These are phyloP conservation scores for Fusarium sp. DNA, from an alignment of 2,329 filamentous ascomycete species.

Conservation along the genomic window DNA sequence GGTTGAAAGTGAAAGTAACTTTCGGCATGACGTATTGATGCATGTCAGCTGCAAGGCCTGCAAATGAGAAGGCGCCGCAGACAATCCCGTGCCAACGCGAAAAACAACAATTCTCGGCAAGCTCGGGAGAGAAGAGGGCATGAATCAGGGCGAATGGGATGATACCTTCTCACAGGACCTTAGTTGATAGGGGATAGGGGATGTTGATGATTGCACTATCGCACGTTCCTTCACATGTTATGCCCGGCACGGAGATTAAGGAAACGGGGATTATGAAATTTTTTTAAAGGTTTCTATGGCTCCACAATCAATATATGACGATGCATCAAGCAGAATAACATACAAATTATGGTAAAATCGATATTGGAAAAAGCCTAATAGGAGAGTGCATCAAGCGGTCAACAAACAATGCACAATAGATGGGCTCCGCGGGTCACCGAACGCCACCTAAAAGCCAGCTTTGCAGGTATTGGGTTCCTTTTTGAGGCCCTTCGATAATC, in stretches of 20 bases:
- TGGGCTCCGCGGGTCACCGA: constrained; percentile 4
- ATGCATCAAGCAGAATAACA: background rate
- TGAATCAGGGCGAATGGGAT: constrained; percentile 1
- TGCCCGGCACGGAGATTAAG: background rate
- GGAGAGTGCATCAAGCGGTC: background rate
- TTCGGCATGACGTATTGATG: constrained; percentile 33
- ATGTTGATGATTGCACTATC: background rate
- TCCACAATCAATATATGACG: background rate
- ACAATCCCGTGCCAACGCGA: constrained; percentile 11
- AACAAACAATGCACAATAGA: background rate
- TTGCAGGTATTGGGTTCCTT: background rate
- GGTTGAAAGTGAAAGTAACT: background rate
- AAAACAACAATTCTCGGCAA: constrained; percentile 25
- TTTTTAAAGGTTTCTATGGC: background rate
- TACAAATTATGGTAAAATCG: background rate
- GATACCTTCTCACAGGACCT: too few species aligned
- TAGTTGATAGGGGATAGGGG: background rate
- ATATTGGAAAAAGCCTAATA: background rate
- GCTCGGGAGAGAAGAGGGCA: constrained; percentile 8
- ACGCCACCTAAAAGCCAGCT: background rate
- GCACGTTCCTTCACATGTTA: constrained; percentile 6
- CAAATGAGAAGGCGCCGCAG: background rate
- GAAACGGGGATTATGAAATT: background rate
- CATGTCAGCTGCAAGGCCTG: constrained; percentile 14
- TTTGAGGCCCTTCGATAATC: constrained; percentile 18